phyloP scores from a whole-genome alignment of 768 basidiomycete genomes.

The Hortiboletus campestris region DNA sequence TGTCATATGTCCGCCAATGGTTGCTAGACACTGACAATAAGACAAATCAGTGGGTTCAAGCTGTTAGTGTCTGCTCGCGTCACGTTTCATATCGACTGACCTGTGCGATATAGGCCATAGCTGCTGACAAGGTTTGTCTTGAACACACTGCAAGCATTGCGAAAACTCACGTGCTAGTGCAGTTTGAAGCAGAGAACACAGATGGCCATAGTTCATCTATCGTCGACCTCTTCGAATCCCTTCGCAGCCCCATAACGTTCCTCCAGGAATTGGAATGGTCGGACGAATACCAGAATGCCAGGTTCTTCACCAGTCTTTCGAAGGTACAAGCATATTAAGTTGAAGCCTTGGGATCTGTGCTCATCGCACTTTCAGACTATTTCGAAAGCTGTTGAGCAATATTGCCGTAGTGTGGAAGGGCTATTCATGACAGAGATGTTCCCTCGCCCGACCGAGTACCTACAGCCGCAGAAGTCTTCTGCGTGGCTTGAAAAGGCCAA shows the following conservation, averaged over 20 bases:
- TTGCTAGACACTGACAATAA: slow-evolving; percentile 83
- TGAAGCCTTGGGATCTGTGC: background rate
- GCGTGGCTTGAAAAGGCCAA: slow-evolving; percentile 88
- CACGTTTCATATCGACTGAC: slow-evolving; percentile 5
- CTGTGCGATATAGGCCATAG: slow-evolving; percentile 59
- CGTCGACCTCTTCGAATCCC: slow-evolving; percentile 91
- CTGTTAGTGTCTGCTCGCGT: slow-evolving; percentile 52
- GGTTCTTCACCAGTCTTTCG: slow-evolving; percentile 85
- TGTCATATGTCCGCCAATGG: slow-evolving; percentile 87
- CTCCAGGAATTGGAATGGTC: slow-evolving; percentile 90
- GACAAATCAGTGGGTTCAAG: slow-evolving; percentile 92
- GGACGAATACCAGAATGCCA: slow-evolving; percentile 83
- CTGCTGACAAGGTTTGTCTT: slow-evolving; percentile 68
- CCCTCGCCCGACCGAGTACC: slow-evolving; percentile 72
- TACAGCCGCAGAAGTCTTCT: slow-evolving; percentile 82
- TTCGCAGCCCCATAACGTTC: slow-evolving; percentile 87
- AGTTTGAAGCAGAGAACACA: slow-evolving; percentile 77
- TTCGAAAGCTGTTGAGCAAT: slow-evolving; percentile 88
- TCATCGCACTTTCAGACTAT: slow-evolving; percentile 58
- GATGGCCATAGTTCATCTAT: slow-evolving; percentile 96
- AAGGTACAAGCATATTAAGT: slow-evolving; percentile 52
- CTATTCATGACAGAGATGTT: slow-evolving; percentile 97
- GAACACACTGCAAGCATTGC: background rate
- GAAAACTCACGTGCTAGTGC: slow-evolving; percentile 1
- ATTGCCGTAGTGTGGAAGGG: slow-evolving; percentile 82